Conservation (phyloP, 441 rosid genomes). For the Bocquillonia castaneifolia region DNA sequence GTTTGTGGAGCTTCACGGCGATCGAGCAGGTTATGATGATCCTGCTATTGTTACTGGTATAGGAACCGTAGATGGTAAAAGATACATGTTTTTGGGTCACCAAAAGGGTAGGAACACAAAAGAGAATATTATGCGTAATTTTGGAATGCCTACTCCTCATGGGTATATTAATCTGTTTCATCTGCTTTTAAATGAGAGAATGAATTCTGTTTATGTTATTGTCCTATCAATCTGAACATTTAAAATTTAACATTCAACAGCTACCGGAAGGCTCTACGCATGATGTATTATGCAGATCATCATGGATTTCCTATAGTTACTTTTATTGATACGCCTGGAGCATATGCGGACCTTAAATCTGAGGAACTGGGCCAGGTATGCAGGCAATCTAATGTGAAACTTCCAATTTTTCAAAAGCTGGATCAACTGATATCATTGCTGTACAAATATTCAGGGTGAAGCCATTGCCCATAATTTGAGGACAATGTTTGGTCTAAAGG, state of each 20-base stretch:
- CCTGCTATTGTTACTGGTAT: conserved; percentile 94
- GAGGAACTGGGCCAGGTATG: conserved; percentile 85
- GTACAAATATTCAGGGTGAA: conserved; percentile 63
- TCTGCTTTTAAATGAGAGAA: conserved; percentile 5
- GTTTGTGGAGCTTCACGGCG: conserved; percentile 98
- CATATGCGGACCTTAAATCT: conserved; percentile 77
- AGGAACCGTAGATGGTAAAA: conserved; percentile 77
- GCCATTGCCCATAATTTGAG: conserved; percentile 87
- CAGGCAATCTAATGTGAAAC: conserved; percentile 8
- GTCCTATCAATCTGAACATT: not conserved
- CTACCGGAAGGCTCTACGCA: conserved; percentile 85
- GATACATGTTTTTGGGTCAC: conserved; percentile 94
- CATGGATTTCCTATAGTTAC: conserved; percentile 90
- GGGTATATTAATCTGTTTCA: conserved; percentile 52
- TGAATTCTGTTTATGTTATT: conserved; percentile 3
- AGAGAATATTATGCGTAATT: conserved; percentile 84
- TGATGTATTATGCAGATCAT: conserved; percentile 93
- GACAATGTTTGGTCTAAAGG: conserved; percentile 89
- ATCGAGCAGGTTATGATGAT: conserved; percentile 92
- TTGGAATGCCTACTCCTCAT: conserved; percentile 98
- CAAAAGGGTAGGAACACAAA: conserved; percentile 97
- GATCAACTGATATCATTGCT: conserved; percentile 23
- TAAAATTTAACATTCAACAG: conserved; percentile 35
- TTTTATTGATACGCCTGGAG: conserved; percentile 91
- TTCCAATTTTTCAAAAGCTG: conserved; percentile 7